A percentile compares a stretch with the other conserved stretches of the same genome.
Evolutionary conservation across 1,284 basidiomycete genomes (phyloP).

Genomic region (Fistulinella cinereoalba): DNA sequence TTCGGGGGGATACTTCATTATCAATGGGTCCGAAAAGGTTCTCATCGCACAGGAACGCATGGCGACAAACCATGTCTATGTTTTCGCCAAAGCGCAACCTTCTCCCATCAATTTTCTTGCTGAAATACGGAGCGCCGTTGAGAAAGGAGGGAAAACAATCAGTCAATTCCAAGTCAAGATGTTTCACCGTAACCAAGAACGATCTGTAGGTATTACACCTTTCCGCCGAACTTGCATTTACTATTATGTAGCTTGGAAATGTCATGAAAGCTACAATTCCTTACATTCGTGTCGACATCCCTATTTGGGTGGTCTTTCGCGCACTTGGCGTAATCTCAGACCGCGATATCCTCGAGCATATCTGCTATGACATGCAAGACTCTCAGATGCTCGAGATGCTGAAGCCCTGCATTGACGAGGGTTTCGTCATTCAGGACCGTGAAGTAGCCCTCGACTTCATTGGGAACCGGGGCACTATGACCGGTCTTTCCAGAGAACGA

Average conservation of each 20-base stretch:
- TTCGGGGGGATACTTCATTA: conserved; percentile 98
- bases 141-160: conserved; percentile 98
- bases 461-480: conserved; percentile 95
- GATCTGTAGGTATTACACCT: conserved; percentile 58
- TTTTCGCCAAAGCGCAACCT: conserved; percentile 97
- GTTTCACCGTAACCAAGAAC: conserved; percentile 87
- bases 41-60: conserved; percentile 99
- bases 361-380: conserved; percentile 97
- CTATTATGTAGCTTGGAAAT: conserved; percentile 65
- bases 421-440: conserved; percentile 96
- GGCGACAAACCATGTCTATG: conserved; percentile 99
- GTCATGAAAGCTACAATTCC: conserved; percentile 98
- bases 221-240: conserved; percentile 3
- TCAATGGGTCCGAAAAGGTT: conserved; percentile 99
- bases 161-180: conserved; percentile 99
- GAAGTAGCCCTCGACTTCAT: conserved; percentile 98
- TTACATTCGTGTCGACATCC: conserved; percentile 98
- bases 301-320: conserved; percentile 98
- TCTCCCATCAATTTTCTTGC: conserved; percentile 95
- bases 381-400: conserved; percentile 97
- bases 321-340: conserved; percentile 98
- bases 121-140: conserved; percentile 96
- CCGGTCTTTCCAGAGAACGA: conserved; percentile 87
- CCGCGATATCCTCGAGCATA: conserved; percentile 96
- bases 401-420: conserved; percentile 98